Conservation (phyloP, 169 alveolate species). For the Babesia bigemina region DNA sequence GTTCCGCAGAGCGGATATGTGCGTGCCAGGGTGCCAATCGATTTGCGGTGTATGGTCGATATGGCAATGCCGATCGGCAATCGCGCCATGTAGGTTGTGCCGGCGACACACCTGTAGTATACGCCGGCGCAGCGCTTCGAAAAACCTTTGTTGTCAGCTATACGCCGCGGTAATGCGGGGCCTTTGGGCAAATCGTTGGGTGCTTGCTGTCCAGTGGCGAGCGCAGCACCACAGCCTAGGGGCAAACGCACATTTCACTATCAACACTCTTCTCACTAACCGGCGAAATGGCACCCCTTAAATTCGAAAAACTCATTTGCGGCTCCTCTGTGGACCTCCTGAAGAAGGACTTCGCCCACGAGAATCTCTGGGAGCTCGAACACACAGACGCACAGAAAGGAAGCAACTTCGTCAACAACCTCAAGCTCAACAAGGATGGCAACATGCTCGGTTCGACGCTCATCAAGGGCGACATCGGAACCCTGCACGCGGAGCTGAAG, state of each 20-base stretch:
- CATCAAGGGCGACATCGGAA: conserved; percentile 29
- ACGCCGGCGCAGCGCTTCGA: no score
- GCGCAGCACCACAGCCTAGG: conserved; percentile 22
- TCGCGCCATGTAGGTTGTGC: no score
- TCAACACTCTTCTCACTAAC: background rate
- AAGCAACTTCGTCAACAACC: conserved; percentile 26
- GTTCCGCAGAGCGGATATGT: no score
- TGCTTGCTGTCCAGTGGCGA: background rate
- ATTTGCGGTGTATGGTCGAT: no score
- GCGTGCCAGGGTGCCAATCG: no score
- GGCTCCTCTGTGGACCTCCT: conserved; percentile 63
- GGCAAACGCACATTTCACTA: background rate
- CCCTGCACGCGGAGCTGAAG: conserved; percentile 42
- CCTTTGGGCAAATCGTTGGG: background rate
- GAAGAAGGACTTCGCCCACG: conserved; percentile 60
- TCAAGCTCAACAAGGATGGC: conserved; percentile 44
- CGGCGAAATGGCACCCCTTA: conserved; percentile 56
- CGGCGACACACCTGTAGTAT: no score
- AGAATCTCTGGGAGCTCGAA: conserved; percentile 62
- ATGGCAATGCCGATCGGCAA: no score
- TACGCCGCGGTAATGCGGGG: no score
- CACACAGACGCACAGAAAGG: conserved; percentile 24
- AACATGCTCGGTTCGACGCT: conserved; percentile 34
- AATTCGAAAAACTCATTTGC: conserved; percentile 58
- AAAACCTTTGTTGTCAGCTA: no score